Evolutionary conservation across 208 protist species (phyloP).

Genomic region (Crithidia sp.): DNA sequence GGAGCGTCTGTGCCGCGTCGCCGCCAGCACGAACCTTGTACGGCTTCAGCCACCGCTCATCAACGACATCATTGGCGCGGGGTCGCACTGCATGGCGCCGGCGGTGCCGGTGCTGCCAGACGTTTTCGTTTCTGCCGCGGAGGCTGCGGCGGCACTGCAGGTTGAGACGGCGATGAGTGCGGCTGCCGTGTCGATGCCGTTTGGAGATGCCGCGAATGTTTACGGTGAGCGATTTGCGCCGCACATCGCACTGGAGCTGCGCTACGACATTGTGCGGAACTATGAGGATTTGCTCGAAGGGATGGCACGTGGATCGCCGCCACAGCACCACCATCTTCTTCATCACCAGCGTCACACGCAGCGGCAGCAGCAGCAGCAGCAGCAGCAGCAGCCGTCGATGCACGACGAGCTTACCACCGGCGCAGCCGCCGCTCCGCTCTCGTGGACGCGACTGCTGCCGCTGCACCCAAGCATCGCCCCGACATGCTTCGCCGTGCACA

Average conservation of each 20-base stretch:
- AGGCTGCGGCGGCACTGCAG: background rate
- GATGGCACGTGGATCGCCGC: conserved; percentile 1
- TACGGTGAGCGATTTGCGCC: conserved; percentile 72
- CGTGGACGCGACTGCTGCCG: conserved; percentile 23
- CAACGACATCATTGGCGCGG: conserved; percentile 71
- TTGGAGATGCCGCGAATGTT: conserved; percentile 27
- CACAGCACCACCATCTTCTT: background rate
- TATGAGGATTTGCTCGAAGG: conserved; percentile 51
- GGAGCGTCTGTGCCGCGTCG: conserved; percentile 40
- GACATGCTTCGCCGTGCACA: conserved; percentile 26
- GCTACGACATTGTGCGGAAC: conserved; percentile 48
- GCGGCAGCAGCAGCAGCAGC: background rate
- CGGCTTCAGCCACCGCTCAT: conserved; percentile 32
- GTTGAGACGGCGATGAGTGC: background rate
- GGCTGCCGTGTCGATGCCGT: conserved; percentile 18
- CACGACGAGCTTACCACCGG: no score
- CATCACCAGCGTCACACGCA: background rate
- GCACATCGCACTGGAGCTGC: conserved; percentile 84
- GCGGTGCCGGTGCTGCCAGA: conserved; percentile 67
- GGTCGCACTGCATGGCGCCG: conserved; percentile 45
- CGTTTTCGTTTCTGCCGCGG: conserved; percentile 40
- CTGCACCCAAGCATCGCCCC: conserved; percentile 18
- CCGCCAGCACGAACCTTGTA: conserved; percentile 49
- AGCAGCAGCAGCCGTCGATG: no score
- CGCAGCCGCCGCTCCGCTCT: background rate